phyloP scores from a whole-genome alignment of 495 filamentous ascomycete genomes.

The Aspergillus carlsbadensis region DNA sequence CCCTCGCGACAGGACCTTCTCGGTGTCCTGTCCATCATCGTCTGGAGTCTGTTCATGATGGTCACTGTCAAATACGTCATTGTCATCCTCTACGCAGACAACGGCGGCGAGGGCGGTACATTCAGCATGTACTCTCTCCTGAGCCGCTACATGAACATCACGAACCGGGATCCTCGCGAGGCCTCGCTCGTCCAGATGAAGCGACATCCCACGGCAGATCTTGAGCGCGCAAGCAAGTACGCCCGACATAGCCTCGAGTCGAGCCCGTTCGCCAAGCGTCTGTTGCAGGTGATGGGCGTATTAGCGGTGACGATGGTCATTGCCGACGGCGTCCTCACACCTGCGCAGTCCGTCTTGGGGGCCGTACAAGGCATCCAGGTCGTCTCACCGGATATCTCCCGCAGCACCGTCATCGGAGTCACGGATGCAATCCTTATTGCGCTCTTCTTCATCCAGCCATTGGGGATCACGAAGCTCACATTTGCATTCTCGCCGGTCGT shows the following conservation, averaged over 20 bases:
- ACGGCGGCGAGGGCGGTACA: constrained; percentile 77
- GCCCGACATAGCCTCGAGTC: constrained; percentile 59
- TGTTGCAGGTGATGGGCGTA: constrained; percentile 67
- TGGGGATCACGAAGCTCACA: constrained; percentile 67
- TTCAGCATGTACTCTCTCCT: constrained; percentile 73
- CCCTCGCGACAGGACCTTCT: constrained; percentile 62
- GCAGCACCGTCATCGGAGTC: constrained; percentile 59
- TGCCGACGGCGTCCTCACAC: constrained; percentile 43
- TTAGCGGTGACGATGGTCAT: constrained; percentile 71
- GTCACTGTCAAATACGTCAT: constrained; percentile 73
- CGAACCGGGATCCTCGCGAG: constrained; percentile 23
- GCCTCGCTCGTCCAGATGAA: constrained; percentile 58
- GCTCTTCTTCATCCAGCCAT: constrained; percentile 67
- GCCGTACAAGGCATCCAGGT: constrained; percentile 53
- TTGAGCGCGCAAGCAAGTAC: constrained; percentile 48
- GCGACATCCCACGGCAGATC: constrained; percentile 53
- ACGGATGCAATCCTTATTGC: constrained; percentile 68
- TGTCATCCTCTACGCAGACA: constrained; percentile 68
- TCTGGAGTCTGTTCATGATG: constrained; percentile 73
- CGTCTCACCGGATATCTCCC: constrained; percentile 39
- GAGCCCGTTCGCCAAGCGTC: constrained; percentile 45
- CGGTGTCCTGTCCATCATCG: constrained; percentile 68
- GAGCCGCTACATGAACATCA: constrained; percentile 51
- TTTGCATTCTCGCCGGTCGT: constrained; percentile 68
- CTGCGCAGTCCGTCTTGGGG: constrained; percentile 24